A percentile compares a stretch with the other conserved stretches of the same genome.
Evolutionary conservation across 164 flowering plant genomes (phyloP).

Genomic region (Vitis amurensis): DNA sequence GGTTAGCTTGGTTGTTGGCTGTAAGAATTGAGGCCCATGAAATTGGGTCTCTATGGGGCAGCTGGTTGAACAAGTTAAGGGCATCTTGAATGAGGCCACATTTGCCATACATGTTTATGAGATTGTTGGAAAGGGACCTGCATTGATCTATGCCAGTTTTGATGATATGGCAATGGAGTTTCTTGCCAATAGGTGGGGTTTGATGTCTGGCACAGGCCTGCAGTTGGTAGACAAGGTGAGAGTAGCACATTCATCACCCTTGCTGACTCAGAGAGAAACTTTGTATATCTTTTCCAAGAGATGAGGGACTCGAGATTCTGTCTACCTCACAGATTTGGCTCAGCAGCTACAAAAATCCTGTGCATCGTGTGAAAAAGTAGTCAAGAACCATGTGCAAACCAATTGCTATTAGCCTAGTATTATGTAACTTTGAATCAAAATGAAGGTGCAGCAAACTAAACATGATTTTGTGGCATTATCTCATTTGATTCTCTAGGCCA

Average conservation of each 20-base stretch:
- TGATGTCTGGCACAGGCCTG: slow-evolving; percentile 37
- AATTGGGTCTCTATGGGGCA: slow-evolving; percentile 61
- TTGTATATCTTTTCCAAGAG: no score
- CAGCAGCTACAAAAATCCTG: no score
- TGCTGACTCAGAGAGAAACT: background rate
- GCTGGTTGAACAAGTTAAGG: slow-evolving; percentile 63
- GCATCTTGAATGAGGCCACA: slow-evolving; percentile 49
- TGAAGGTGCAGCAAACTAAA: no score
- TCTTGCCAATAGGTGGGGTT: slow-evolving; percentile 33
- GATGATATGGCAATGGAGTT: slow-evolving; percentile 66
- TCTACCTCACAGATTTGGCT: no score
- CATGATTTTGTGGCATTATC: no score
- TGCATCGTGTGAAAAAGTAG: no score
- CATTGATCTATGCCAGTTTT: slow-evolving; percentile 43
- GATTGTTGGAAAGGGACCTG: slow-evolving; percentile 49
- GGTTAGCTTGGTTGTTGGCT: slow-evolving; percentile 52
- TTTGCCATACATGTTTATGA: slow-evolving; percentile 54
- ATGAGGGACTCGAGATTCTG: no score
- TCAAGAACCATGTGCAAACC: no score
- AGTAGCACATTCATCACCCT: slow-evolving; percentile 33
- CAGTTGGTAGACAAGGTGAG: slow-evolving; percentile 45
- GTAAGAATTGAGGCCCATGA: slow-evolving; percentile 80
- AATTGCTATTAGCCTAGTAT: no score
- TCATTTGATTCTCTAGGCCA: no score
- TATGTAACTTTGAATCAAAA: no score